These are phyloP conservation scores for Microstegium vimineum DNA, from an alignment of 176 grass and related monocot genomes.

Conservation along the genomic window DNA sequence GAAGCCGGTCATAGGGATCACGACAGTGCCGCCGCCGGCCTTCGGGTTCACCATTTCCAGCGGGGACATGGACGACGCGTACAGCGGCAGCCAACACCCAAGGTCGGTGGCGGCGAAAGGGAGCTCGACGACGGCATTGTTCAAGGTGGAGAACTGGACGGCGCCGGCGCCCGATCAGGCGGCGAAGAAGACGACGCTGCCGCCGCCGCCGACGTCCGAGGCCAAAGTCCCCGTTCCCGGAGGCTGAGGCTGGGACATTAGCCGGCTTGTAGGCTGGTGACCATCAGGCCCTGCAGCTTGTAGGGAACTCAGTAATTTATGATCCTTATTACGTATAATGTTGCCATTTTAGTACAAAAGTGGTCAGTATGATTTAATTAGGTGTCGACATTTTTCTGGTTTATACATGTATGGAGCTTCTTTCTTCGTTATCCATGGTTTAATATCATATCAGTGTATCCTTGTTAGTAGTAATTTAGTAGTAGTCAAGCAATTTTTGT, in stretches of 20 bases:
- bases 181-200: not conserved
- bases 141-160: conserved; percentile 76
- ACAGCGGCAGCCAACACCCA: conserved; percentile 36
- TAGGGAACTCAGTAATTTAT: not conserved
- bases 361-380: not conserved
- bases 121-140: conserved; percentile 27
- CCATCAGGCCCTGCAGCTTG: not conserved
- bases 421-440: not conserved
- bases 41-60: conserved; percentile 69
- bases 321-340: not conserved
- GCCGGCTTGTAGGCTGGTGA: not conserved
- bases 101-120: conserved; percentile 25
- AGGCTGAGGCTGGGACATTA: not conserved
- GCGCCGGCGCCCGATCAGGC: not conserved
- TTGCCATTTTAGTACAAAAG: not conserved
- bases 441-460: not conserved
- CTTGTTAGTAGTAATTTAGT: not conserved
- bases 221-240: conserved; percentile 39
- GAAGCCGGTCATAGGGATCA: conserved; percentile 59
- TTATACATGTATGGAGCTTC: not conserved
- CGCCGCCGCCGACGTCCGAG: conserved; percentile 25
- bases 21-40: conserved; percentile 21
- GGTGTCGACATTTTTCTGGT: not conserved
- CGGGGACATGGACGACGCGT: conserved; percentile 48
- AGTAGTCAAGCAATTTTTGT: not conserved